Base-by-base conservation (phyloP, 768 basidiomycete species). In the Hericium rajendrae region DNA sequence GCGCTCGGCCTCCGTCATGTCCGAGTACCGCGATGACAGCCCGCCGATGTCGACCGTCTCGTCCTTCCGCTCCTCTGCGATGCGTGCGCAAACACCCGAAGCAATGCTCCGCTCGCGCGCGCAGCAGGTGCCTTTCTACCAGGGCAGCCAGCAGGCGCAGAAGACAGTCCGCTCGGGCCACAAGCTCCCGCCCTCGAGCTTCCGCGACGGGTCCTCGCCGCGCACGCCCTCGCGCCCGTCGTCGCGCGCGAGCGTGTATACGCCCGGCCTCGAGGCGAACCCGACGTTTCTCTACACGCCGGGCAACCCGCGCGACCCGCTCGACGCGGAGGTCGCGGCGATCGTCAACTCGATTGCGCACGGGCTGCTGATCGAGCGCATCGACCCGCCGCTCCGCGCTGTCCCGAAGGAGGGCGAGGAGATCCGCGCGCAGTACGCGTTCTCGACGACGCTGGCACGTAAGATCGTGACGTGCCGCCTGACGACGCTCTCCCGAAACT, bases 401-500 rank as follows among this genome's bases (percentile, higher is more conserved):
- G 67, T 80, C 11, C 88, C 86, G 20, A 81, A 79, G 63, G 83
- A 83, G 54, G 86, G 85, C 24, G 85, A 89, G 68, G 91, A 93
- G 70, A 75, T 91, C 63, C 81, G 84, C 65, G 92, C 91, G 6
- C 84, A 89, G 67, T 94, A 94, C 71, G 82, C 85, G 38, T 85
- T 94, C 67, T 82, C 88, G 60, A 91, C 82, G 62, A 68, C 82
- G 60, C 70, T 91, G 62, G 80, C 82, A 61, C 76, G 82, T 62
- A 92, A 91, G 74, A 76, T 85, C 38, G 78, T 94, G 38, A 86
- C 84, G 24, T 90, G 88, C 69, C 80, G 86, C 62, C 72, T 94
- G 71, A 88, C 91, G 48, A 88, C 89, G 49, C 74, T 91, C 67
- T 81, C 83, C 54, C 80, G 91, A 51, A 72, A 79, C 11, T 74